Percentiles rank a stretch among this genome's conserved stretches.
These are phyloP conservation scores for Neopestalotiopsis sp. DNA, from an alignment of 2,329 filamentous ascomycete genomes.

Conservation along the genomic window DNA sequence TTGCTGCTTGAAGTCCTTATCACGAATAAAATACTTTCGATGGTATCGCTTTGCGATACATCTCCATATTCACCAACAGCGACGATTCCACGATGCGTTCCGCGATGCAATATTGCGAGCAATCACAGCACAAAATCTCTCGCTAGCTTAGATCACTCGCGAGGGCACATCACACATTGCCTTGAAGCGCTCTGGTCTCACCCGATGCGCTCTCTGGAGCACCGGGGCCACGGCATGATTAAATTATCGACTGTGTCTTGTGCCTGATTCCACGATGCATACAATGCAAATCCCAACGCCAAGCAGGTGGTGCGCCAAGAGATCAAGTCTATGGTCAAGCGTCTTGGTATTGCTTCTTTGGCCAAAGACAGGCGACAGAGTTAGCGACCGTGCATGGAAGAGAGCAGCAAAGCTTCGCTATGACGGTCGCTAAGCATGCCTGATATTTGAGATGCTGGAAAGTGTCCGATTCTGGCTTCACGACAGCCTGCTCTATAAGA, in stretches of 20 bases:
- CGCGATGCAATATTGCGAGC: background rate
- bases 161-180: background rate
- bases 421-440: background rate
- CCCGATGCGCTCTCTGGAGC: background rate
- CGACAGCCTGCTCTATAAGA: no score
- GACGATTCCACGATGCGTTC: background rate
- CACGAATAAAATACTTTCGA: background rate
- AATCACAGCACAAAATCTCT: background rate
- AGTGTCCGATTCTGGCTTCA: no score
- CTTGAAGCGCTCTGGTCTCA: background rate
- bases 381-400: background rate
- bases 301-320: background rate
- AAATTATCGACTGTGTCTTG: background rate
- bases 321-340: background rate
- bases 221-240: background rate
- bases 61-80: background rate
- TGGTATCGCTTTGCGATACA: background rate
- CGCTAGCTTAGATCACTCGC: background rate
- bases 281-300: background rate
- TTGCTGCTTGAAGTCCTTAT: conserved; percentile 29
- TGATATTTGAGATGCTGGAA: background rate
- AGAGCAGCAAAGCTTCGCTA: background rate
- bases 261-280: background rate
- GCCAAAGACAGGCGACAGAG: background rate
- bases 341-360: background rate